phyloP scores from a whole-genome alignment of 73 alveolate genomes.

The Urostyla sp. region DNA sequence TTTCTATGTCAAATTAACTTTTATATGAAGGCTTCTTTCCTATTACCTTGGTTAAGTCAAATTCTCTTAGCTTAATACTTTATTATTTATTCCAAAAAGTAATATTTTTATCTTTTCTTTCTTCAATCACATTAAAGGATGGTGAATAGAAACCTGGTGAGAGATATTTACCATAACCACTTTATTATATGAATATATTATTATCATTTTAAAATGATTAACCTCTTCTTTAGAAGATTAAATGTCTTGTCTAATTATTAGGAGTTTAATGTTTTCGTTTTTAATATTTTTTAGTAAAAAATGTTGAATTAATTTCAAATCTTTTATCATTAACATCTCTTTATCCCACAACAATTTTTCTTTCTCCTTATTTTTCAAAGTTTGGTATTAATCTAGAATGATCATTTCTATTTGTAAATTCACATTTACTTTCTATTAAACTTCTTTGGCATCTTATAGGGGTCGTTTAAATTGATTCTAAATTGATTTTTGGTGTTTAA shows the following conservation, averaged over 20 bases:
- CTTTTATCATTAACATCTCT: conserved; percentile 45
- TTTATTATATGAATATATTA: neutral
- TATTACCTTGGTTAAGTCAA: conserved; percentile 24
- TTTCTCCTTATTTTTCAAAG: conserved; percentile 21
- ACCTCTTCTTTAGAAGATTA: neutral
- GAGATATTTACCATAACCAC: neutral
- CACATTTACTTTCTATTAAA: neutral
- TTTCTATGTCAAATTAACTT: neutral
- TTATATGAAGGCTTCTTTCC: neutral
- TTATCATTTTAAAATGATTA: neutral
- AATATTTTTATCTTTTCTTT: conserved; percentile 6
- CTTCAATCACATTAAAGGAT: neutral
- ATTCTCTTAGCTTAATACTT: neutral
- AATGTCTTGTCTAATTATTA: neutral
- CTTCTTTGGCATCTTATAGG: conserved; percentile 47
- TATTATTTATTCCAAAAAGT: neutral
- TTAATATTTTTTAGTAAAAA: neutral
- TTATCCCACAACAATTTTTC: conserved; percentile 20
- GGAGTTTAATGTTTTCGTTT: neutral
- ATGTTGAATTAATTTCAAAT: neutral
- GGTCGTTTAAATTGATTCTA: neutral
- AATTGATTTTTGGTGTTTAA: neutral
- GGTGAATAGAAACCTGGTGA: conserved; percentile 44
- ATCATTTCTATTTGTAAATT: neutral
- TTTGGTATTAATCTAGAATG: conserved; percentile 5